Conservation (phyloP, 768 basidiomycete genomes). For the Podaxis sp. region DNA sequence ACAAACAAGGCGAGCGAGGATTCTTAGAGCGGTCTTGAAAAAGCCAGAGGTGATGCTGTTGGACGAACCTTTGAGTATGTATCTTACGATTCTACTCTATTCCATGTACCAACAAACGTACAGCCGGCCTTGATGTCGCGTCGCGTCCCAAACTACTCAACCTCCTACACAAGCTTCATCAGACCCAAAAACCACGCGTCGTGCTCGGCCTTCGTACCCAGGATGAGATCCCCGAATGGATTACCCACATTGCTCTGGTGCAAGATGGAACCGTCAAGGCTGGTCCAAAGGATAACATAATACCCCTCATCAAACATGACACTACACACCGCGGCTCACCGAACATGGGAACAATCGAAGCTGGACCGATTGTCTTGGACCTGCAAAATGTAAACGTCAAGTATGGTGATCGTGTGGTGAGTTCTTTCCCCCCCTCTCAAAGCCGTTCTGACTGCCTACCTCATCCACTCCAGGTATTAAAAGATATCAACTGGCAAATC, state of each 20-base stretch:
- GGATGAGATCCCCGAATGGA: constrained; percentile 71
- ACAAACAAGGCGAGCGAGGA: constrained; percentile 84
- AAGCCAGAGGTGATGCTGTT: constrained; percentile 76
- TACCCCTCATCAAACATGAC: constrained; percentile 20
- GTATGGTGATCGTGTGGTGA: constrained; percentile 66
- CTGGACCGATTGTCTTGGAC: constrained; percentile 45
- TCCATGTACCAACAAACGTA: neutral
- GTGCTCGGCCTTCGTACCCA: constrained; percentile 50
- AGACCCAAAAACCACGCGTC: constrained; percentile 20
- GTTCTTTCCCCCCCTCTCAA: constrained; percentile 8
- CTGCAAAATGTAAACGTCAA: constrained; percentile 67
- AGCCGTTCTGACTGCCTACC: neutral
- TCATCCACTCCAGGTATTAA: constrained; percentile 56
- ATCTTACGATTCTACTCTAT: neutral
- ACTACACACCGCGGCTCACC: neutral
- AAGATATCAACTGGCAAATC: constrained; percentile 80
- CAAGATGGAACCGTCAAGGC: constrained; percentile 46
- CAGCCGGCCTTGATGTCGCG: constrained; percentile 76
- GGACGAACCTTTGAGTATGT: constrained; percentile 90
- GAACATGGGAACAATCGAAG: neutral
- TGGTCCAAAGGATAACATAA: constrained; percentile 49
- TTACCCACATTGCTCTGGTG: constrained; percentile 65
- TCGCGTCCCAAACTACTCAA: constrained; percentile 38
- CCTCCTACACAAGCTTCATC: constrained; percentile 21
- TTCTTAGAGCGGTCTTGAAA: constrained; percentile 71